These are phyloP conservation scores for Maudiozyma serrabonitensis DNA, from an alignment of 805 yeast genomes.

Conservation along the genomic window DNA sequence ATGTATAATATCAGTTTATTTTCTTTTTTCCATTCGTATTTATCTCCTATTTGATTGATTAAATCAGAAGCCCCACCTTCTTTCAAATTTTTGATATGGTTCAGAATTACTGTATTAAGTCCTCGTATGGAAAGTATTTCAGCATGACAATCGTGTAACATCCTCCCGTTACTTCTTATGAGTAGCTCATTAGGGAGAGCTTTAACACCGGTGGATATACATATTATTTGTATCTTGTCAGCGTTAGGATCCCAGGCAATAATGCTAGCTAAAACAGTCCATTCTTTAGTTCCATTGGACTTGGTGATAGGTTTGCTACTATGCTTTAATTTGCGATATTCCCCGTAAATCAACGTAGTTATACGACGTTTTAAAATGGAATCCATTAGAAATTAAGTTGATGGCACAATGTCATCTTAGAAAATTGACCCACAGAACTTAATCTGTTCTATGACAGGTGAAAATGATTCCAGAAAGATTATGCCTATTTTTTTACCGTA, in stretches of 20 bases:
- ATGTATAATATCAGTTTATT: conserved; percentile 49
- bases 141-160: conserved; percentile 87
- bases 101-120: conserved; percentile 51
- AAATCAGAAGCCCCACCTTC: conserved; percentile 10
- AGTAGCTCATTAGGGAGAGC: conserved; percentile 49
- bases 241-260: conserved; percentile 34
- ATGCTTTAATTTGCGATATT: conserved; percentile 27
- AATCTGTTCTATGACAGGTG: no score
- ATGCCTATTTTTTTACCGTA: no score
- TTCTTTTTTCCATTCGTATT: conserved; percentile 29
- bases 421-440: no score
- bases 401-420: no score
- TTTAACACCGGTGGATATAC: conserved; percentile 77
- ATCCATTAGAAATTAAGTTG: neutral
- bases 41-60: neutral
- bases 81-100: conserved; percentile 31
- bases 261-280: conserved; percentile 77
- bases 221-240: conserved; percentile 30
- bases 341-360: conserved; percentile 6
- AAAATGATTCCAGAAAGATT: no score
- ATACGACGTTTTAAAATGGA: neutral
- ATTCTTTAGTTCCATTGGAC: conserved; percentile 61
- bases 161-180: conserved; percentile 38
- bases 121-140: conserved; percentile 68
- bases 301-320: conserved; percentile 50